A percentile compares a stretch with the other conserved stretches of the same genome.
Evolutionary conservation across 2,329 filamentous ascomycete genomes (phyloP).

Genomic region (Grosmannia huntii): DNA sequence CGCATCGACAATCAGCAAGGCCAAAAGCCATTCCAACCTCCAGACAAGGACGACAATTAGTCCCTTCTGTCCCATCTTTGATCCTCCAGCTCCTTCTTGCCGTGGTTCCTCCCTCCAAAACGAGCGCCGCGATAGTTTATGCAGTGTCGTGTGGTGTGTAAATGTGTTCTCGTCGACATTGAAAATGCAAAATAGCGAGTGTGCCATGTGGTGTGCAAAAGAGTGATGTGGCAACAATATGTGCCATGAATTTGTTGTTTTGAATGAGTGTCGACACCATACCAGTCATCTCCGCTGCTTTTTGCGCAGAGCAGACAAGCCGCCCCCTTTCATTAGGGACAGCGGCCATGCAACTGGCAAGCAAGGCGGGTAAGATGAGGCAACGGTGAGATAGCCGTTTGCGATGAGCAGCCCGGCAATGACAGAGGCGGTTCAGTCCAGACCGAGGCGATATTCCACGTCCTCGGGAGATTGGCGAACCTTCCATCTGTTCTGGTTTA

Average conservation of each 20-base stretch:
- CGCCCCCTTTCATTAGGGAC: slow-evolving; percentile 10
- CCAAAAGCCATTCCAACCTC: not conserved
- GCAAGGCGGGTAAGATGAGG: slow-evolving; percentile 2
- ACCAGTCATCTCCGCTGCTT: not conserved
- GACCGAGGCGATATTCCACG: slow-evolving; percentile 8
- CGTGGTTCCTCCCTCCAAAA: not conserved
- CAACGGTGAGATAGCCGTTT: slow-evolving; percentile 9
- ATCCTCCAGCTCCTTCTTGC: not conserved
- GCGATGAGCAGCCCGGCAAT: slow-evolving; percentile 15
- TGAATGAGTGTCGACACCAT: not conserved
- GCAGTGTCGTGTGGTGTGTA: not conserved
- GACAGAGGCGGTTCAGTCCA: slow-evolving; percentile 10
- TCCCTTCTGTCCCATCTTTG: not conserved
- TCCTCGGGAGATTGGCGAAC: slow-evolving; percentile 7
- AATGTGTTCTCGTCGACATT: slow-evolving; percentile 4
- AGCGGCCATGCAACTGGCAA: not conserved
- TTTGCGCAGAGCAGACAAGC: not conserved
- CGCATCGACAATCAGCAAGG: not conserved
- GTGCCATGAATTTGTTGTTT: not conserved
- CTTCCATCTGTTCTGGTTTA: slow-evolving; percentile 3
- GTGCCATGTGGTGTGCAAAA: not conserved
- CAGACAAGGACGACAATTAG: not conserved
- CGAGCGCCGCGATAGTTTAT: slow-evolving; percentile 1
- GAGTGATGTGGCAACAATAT: not conserved
- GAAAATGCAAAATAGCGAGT: not conserved